These are phyloP conservation scores for Pleoardoris graminearum DNA, from an alignment of 2,329 filamentous ascomycete species.

Conservation along the genomic window DNA sequence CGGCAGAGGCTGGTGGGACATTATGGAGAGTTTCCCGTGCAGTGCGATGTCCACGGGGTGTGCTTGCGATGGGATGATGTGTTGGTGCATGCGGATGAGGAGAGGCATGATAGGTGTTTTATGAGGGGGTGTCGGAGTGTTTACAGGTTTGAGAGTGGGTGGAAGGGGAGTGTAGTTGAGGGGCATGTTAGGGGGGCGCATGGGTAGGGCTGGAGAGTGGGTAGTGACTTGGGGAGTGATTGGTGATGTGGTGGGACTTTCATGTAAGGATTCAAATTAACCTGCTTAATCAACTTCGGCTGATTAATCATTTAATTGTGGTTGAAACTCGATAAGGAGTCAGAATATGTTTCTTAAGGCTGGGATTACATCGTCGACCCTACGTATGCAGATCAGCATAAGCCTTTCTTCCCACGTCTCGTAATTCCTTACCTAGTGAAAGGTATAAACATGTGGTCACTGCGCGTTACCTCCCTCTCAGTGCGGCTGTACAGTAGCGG, in stretches of 20 bases:
- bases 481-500: no score
- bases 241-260: not conserved
- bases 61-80: conserved; percentile 24
- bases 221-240: no score
- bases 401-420: no score
- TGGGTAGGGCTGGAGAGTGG: not conserved
- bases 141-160: conserved; percentile 21
- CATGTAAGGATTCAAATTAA: not conserved
- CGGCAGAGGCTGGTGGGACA: conserved; percentile 14
- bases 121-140: conserved; percentile 22
- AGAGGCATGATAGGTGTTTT: conserved; percentile 27
- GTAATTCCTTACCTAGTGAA: no score
- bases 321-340: no score
- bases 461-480: no score
- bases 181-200: conserved; percentile 20
- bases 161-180: conserved; percentile 19
- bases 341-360: no score
- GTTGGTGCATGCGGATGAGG: conserved; percentile 18
- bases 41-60: conserved; percentile 22
- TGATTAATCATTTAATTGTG: no score
- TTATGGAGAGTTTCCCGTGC: conserved; percentile 16
- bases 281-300: no score
- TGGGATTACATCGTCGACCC: no score
- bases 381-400: no score
- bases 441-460: no score